Percentiles rank a stretch among this genome's conserved stretches.
phyloP scores from a whole-genome alignment of 2,329 filamentous ascomycete genomes.

The Colletotrichum tropicicola region DNA sequence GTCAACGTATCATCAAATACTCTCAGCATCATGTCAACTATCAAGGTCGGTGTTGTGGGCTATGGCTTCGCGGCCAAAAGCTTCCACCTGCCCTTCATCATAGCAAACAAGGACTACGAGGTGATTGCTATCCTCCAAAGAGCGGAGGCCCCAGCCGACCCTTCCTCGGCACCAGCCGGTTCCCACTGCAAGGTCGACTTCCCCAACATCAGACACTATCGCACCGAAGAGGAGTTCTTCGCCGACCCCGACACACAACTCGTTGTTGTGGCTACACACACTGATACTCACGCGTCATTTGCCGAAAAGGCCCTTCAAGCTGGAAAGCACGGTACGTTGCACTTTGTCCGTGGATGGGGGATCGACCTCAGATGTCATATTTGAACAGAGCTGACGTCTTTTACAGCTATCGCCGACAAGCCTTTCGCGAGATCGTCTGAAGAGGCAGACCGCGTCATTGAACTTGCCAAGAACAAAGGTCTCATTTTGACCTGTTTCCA shows the following conservation, averaged over 20 bases:
- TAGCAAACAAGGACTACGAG: conserved; percentile 53
- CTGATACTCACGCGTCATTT: conserved; percentile 58
- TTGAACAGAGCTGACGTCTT: neutral
- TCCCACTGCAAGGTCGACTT: conserved; percentile 59
- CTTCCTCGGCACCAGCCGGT: conserved; percentile 36
- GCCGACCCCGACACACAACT: conserved; percentile 66
- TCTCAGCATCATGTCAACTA: neutral
- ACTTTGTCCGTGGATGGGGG: too few relatives aligned
- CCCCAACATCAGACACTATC: conserved; percentile 62
- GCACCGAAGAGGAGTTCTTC: conserved; percentile 66
- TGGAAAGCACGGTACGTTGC: conserved; percentile 62
- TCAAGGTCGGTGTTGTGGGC: conserved; percentile 54
- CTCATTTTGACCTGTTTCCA: conserved; percentile 62
- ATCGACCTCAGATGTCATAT: too few relatives aligned
- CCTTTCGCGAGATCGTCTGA: conserved; percentile 68
- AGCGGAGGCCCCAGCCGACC: conserved; percentile 45
- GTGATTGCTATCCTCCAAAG: conserved; percentile 59
- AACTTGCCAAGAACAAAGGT: conserved; percentile 54
- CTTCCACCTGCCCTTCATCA: conserved; percentile 61
- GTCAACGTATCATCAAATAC: neutral
- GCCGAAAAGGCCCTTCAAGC: conserved; percentile 63
- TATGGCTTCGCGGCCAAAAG: conserved; percentile 58
- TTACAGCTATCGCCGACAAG: conserved; percentile 69
- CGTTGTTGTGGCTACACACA: conserved; percentile 68
- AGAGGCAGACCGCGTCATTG: conserved; percentile 64